These are phyloP conservation scores for Xylariaceae sp. DNA, from an alignment of 2,329 filamentous ascomycete species.

Conservation along the genomic window DNA sequence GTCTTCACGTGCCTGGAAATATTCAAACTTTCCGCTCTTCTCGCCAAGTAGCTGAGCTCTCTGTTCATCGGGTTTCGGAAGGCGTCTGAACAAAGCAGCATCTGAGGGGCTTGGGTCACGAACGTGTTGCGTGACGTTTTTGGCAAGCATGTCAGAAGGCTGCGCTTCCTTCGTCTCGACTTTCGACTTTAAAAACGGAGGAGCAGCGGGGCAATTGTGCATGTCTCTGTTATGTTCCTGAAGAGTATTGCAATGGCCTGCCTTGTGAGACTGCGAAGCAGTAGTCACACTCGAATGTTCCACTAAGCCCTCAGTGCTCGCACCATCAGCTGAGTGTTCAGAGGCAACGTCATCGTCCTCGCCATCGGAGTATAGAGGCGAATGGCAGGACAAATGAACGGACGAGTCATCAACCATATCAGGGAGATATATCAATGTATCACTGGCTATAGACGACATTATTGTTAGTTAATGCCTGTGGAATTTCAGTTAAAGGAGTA, in stretches of 20 bases:
- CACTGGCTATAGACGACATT: neutral
- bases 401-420: neutral
- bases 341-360: constrained; percentile 8
- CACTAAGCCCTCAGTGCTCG: constrained; percentile 1
- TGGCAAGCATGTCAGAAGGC: too few relatives aligned
- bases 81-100: constrained; percentile 31
- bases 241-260: too few relatives aligned
- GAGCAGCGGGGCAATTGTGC: constrained; percentile 3
- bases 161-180: too few relatives aligned
- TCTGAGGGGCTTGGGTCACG: constrained; percentile 31
- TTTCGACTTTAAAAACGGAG: neutral
- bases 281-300: too few relatives aligned
- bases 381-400: neutral
- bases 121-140: neutral
- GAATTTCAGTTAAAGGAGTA: neutral
- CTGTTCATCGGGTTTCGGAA: constrained; percentile 23
- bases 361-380: constrained; percentile 2
- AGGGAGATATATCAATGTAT: neutral
- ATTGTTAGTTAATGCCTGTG: neutral
- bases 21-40: constrained; percentile 39
- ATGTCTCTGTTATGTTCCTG: neutral
- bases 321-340: constrained; percentile 1
- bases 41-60: constrained; percentile 34
- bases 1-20: constrained; percentile 39
- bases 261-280: too few relatives aligned